These are phyloP conservation scores for Novymonas esmeraldas DNA, from an alignment of 208 protist genomes.

Conservation along the genomic window DNA sequence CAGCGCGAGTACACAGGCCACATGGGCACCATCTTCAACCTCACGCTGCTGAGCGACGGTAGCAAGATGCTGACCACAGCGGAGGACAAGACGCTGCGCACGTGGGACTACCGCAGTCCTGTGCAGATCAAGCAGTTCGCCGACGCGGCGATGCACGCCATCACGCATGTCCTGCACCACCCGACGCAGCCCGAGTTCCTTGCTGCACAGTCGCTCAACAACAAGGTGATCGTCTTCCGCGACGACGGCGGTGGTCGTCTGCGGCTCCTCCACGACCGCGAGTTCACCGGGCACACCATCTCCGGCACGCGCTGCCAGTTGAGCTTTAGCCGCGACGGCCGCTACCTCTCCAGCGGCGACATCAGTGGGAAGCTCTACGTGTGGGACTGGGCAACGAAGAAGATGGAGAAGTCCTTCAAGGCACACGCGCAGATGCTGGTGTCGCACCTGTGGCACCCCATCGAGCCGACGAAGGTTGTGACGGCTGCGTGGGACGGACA, in stretches of 20 bases:
- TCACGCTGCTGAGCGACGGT: slow-evolving; percentile 94
- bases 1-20: slow-evolving; percentile 96
- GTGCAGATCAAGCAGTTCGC: slow-evolving; percentile 97
- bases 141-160: slow-evolving; percentile 95
- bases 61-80: slow-evolving; percentile 93
- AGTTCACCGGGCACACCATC: slow-evolving; percentile 93
- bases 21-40: slow-evolving; percentile 95
- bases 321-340: slow-evolving; percentile 92
- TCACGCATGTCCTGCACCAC: slow-evolving; percentile 86
- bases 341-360: slow-evolving; percentile 92
- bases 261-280: slow-evolving; percentile 81
- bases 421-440: slow-evolving; percentile 87
- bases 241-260: slow-evolving; percentile 83
- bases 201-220: slow-evolving; percentile 94
- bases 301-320: slow-evolving; percentile 95
- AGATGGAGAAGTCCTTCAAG: slow-evolving; percentile 83
- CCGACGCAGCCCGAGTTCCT: slow-evolving; percentile 91
- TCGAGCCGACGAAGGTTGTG: slow-evolving; percentile 88
- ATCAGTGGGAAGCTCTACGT: slow-evolving; percentile 91
- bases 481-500: slow-evolving; percentile 95
- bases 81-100: slow-evolving; percentile 96
- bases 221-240: slow-evolving; percentile 94
- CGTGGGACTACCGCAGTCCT: slow-evolving; percentile 97
- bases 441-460: slow-evolving; percentile 94
- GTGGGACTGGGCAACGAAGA: slow-evolving; percentile 94